phyloP scores from a whole-genome alignment of 1,284 basidiomycete species.

The Ustilago trichophora region DNA sequence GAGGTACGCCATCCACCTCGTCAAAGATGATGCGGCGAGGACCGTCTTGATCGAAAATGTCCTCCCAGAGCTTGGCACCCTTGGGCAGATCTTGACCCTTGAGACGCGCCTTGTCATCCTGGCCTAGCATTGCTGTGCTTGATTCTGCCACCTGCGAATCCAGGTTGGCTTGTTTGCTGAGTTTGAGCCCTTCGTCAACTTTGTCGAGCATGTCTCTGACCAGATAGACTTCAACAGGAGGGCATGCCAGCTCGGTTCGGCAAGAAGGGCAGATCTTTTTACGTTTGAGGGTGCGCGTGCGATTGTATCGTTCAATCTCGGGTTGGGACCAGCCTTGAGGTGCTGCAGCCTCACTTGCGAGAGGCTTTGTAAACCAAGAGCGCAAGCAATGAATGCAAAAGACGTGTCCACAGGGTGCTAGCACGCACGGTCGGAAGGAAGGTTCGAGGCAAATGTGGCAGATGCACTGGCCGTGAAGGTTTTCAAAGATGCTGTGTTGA shows the following conservation, averaged over 20 bases:
- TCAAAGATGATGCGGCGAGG: slow-evolving; percentile 55
- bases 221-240: slow-evolving; percentile 57
- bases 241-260: slow-evolving; percentile 51
- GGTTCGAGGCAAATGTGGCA: slow-evolving; percentile 58
- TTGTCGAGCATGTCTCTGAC: slow-evolving; percentile 56
- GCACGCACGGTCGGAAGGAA: slow-evolving; percentile 52
- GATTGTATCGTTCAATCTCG: slow-evolving; percentile 11
- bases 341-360: slow-evolving; percentile 26
- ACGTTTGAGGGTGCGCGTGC: slow-evolving; percentile 37
- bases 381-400: slow-evolving; percentile 62
- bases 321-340: slow-evolving; percentile 13
- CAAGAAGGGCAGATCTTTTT: slow-evolving; percentile 63
- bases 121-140: slow-evolving; percentile 22
- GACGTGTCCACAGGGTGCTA: slow-evolving; percentile 61
- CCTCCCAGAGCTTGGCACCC: slow-evolving; percentile 46
- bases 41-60: slow-evolving; percentile 42
- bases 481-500: slow-evolving; percentile 33
- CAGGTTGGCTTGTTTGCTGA: slow-evolving; percentile 12
- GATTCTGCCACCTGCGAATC: slow-evolving; percentile 26
- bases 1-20: slow-evolving; percentile 53
- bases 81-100: slow-evolving; percentile 42
- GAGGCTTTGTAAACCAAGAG: slow-evolving; percentile 57
- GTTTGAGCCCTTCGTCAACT: slow-evolving; percentile 31
- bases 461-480: slow-evolving; percentile 42
- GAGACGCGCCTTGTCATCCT: slow-evolving; percentile 28